Evolutionary conservation across 75 land plant species (phyloP), one percentile per base, ranked within the genome.

Genomic region (Selaginella moellendorffii): DNA sequence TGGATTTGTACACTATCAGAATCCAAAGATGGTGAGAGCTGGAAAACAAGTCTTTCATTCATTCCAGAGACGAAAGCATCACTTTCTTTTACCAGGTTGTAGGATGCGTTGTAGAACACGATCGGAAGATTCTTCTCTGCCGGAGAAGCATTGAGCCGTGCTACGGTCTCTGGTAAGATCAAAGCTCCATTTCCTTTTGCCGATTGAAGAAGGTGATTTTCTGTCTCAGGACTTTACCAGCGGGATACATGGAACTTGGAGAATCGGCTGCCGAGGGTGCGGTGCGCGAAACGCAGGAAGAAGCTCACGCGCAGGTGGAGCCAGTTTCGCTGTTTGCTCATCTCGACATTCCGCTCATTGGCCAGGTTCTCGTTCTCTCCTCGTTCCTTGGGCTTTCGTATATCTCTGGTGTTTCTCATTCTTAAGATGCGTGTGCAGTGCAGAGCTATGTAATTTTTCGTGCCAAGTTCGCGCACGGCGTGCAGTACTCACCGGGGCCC

Each of bases 221-320:
- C 31, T 71, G 25, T 53, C 12, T 31, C 71, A 87, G 93, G 90
- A 85, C 90, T 31, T 81, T 88, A 58, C 93, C 90, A 42, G 97
- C 97, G 68, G 97, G 97, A 31, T 91, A 76, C 78, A 54, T 91
- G 86, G 97, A 91, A 68, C 72, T 91, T 53, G 97, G 97, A 26
- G 97, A 91, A 67, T 91, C 97, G 26, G 95, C 95, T 42, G 77
- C 79, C 10, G 86, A 85, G 76, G 97, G 97, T 24, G 97, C 97
- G 63, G 77, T 68, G 1, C 78, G 97, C 52, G 97, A 91, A 68
- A 91, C 97, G 26, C 58, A 71, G 71, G 97, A 91, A 68, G 97
- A 91, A 85, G 97, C 97, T 65, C 71, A 74, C 63, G 97, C 97
- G 54, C 80, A 87, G 59, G 97, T 91, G 36, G 84, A 85, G 54